Evolutionary conservation across 2,329 filamentous ascomycete species (phyloP).

Genomic region (Pezicula radicicola): DNA sequence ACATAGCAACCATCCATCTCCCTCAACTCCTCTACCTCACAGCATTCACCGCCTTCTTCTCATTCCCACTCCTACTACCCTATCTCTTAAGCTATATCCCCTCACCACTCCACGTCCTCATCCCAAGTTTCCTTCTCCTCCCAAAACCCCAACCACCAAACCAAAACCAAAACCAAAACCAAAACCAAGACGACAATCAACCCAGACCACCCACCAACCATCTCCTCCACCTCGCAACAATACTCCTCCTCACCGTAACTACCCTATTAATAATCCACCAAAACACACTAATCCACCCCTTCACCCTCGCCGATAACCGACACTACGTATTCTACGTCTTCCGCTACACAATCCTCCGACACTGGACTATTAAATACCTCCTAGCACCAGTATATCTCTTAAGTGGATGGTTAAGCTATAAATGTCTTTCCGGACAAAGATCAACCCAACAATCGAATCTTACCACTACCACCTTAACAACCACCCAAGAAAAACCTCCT

Average conservation of each 20-base stretch:
- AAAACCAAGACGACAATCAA: no score
- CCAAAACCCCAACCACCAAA: background rate
- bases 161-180: no score
- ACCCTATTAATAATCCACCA: constrained; percentile 33
- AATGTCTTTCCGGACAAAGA: constrained; percentile 49
- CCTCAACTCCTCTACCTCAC: constrained; percentile 95
- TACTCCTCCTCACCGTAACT: constrained; percentile 48
- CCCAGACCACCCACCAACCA: background rate
- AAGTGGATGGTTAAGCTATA: constrained; percentile 67
- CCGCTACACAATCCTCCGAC: constrained; percentile 70
- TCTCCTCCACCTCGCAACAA: constrained; percentile 24
- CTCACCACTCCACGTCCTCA: constrained; percentile 19
- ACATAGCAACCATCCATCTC: constrained; percentile 83
- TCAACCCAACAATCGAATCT: constrained; percentile 9
- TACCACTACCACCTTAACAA: constrained; percentile 13
- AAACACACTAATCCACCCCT: constrained; percentile 94
- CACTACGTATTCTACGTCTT: constrained; percentile 99
- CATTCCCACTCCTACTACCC: constrained; percentile 69
- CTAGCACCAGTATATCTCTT: constrained; percentile 69
- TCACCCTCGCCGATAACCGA: constrained; percentile 92
- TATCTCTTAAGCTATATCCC: constrained; percentile 39
- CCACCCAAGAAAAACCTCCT: background rate
- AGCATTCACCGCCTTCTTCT: constrained; percentile 88
- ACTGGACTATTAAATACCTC: constrained; percentile 61
- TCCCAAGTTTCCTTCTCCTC: constrained; percentile 28